Percentiles rank a stretch among this genome's conserved stretches.
These are phyloP conservation scores for Leucogyrophana mollusca DNA, from an alignment of 768 basidiomycete genomes.

Conservation along the genomic window DNA sequence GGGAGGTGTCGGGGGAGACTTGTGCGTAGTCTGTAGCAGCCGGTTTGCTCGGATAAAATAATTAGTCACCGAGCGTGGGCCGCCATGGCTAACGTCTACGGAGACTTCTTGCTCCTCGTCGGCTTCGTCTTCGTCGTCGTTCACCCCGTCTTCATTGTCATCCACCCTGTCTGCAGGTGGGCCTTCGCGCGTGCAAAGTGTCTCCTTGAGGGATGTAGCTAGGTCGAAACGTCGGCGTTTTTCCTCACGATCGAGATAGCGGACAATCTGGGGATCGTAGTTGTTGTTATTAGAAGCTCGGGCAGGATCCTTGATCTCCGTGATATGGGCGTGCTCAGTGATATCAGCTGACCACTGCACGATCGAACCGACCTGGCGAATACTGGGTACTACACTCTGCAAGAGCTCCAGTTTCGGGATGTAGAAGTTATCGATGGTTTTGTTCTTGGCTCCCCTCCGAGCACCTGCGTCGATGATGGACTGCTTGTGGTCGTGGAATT, in stretches of 20 bases:
- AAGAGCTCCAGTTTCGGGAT: slow-evolving; percentile 44
- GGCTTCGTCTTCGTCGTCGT: not conserved
- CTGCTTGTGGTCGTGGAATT: slow-evolving; percentile 37
- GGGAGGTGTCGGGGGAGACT: not conserved
- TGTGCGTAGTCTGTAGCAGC: not conserved
- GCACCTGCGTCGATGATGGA: slow-evolving; percentile 29
- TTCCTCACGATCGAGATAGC: slow-evolving; percentile 29
- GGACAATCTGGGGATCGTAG: slow-evolving; percentile 29
- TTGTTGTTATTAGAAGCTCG: slow-evolving; percentile 25
- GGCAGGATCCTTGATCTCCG: slow-evolving; percentile 30
- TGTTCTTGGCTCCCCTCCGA: slow-evolving; percentile 18
- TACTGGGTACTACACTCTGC: slow-evolving; percentile 31
- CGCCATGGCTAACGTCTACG: too few relatives aligned
- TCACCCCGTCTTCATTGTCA: slow-evolving; percentile 14
- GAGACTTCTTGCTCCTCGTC: slow-evolving; percentile 3
- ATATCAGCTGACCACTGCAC: slow-evolving; percentile 32
- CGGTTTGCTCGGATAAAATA: not conserved
- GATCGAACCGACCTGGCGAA: slow-evolving; percentile 25
- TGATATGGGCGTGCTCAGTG: slow-evolving; percentile 35
- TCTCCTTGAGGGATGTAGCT: slow-evolving; percentile 5
- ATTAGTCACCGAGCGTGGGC: not conserved
- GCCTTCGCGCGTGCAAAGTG: too few relatives aligned
- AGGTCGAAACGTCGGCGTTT: slow-evolving; percentile 11
- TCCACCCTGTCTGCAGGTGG: slow-evolving; percentile 23
- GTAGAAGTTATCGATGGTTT: slow-evolving; percentile 31